Base-by-base conservation (phyloP, 208 protist species). In the Angomonas deanei region DNA sequence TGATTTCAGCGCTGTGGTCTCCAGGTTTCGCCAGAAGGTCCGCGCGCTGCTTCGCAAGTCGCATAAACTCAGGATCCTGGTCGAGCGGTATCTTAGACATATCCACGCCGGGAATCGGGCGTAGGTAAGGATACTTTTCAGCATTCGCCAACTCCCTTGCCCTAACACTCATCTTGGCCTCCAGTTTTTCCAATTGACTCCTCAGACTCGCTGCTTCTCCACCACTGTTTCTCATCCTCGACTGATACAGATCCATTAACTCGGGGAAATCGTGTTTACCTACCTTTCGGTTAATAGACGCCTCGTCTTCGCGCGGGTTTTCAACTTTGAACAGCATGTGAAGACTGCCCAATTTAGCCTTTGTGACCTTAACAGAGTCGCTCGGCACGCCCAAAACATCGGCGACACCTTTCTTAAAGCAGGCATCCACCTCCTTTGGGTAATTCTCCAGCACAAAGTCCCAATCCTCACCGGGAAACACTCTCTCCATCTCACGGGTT, bases 181-280 rank as follows among this genome's bases (percentile, higher is more conserved):
- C n/a, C n/a, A n/a, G n/a, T n/a, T n/a, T n/a, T n/a, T n/a, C n/a
- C n/a, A n/a, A n/a, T n/a, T n/a, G n/a, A n/a, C n/a, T n/a, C n/a
- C n/a, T n/a, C n/a, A n/a, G n/a, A n/a, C n/a, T n/a, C n/a, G n/a
- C n/a, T 87, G 70, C 33, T 74, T 57, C 30, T 74, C 75, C n/a
- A n/a, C n/a, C n/a, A n/a, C n/a, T n/a, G n/a, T 59, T 84, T 73
- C 52, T 81, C 71, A 32, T 82, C 80, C 28, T 63, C 66, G 61
- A 91, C 80, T 15, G 92, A 73, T 88, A 80, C 38, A 69, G 62
- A 52, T 93, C 79, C 67, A 93, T 74, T 61, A 85, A 90, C 28
- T 19, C n/a, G 3, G 28, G 21, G 21, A 28, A 28, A 15, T 56
- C 50, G 2, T 19, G 26, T 11, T 32, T 56, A 5, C 27, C 11